A percentile compares a stretch with the other conserved stretches of the same genome.
Evolutionary conservation across 192 early-diverging fungal species (phyloP).

Genomic region (Dissophora ornata): DNA sequence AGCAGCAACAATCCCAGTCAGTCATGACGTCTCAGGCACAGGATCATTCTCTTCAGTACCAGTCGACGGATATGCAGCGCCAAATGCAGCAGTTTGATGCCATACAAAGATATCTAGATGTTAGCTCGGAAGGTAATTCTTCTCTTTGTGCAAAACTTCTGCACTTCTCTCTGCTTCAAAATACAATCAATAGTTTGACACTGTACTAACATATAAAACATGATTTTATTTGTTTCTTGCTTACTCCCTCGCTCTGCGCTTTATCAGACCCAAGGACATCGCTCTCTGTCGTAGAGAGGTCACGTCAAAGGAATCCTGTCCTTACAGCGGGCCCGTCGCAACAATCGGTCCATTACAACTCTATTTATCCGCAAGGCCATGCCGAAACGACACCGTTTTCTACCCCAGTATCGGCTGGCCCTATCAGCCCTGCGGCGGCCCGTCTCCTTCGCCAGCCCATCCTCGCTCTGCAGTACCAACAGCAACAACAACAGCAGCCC

Average conservation of each 20-base stretch:
- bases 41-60: constrained; percentile 23
- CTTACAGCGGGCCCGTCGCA: constrained; percentile 14
- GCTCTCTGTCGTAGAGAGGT: constrained; percentile 29
- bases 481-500: constrained; percentile 10
- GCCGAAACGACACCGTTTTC: neutral
- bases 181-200: neutral
- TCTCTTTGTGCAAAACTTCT: too few relatives aligned
- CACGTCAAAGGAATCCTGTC: constrained; percentile 33
- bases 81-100: constrained; percentile 50
- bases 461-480: constrained; percentile 9
- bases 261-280: constrained; percentile 28
- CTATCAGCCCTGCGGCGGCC: constrained; percentile 38
- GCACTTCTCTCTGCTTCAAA: neutral
- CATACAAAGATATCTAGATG: constrained; percentile 36
- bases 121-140: constrained; percentile 15
- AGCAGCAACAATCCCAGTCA: constrained; percentile 26
- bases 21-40: constrained; percentile 14
- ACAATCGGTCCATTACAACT: constrained; percentile 9
- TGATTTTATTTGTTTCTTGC: too few relatives aligned
- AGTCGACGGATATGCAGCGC: constrained; percentile 28
- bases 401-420: neutral
- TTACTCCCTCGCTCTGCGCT: neutral
- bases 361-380: constrained; percentile 3
- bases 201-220: neutral
- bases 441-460: constrained; percentile 35